Base-by-base conservation (phyloP, 345 rosid genomes). In the Dipteronia dyeriana region DNA sequence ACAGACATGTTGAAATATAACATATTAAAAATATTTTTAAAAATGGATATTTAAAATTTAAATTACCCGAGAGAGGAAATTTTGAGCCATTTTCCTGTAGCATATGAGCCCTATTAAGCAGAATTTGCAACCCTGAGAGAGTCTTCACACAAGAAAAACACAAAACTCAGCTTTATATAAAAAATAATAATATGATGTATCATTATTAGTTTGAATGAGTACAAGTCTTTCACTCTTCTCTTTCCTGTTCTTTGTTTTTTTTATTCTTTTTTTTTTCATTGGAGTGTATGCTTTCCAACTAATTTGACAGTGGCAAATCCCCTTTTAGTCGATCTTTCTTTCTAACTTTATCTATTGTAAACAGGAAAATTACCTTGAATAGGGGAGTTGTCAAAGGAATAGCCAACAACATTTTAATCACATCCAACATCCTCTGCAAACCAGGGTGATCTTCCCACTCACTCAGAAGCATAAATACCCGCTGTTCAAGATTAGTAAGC, bases 391-490 rank as follows among this genome's bases (percentile, higher is more conserved):
- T 80, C 59, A 84, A 64, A 68, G 99, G 99, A 82, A 93, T 82
- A 68, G 78, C 87, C 90, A 92, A 78, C 69, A 96, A 92, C 97
- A 91, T 87, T 75, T 83, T 83, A 76, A 86, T 80, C 63, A 89
- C 81, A 87, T 92, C 91, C 82, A 87, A 76, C 74, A 96, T 87
- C 82, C 87, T 89, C 68, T 84, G 92, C 76, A 96, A 97, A 81
- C 90, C 94, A 72, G 91, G 90, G 86, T 92, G 90, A 73, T 90
- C 97, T 82, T 93, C 99, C 87, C 86, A 88, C 81, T 92, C 93
- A 53, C 70, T 81, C 80, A 90, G 63, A 72, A 92, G 90, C 60
- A 84, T 73, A 75, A 20, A n/a, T 79, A 90, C 82, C 76, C 72
- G 82, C 60, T 65, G 77, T 75, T 80, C 86, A 79, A 96, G 89